These are phyloP conservation scores for Inga oerstediana DNA, from an alignment of 306 rosid species.

Conservation along the genomic window DNA sequence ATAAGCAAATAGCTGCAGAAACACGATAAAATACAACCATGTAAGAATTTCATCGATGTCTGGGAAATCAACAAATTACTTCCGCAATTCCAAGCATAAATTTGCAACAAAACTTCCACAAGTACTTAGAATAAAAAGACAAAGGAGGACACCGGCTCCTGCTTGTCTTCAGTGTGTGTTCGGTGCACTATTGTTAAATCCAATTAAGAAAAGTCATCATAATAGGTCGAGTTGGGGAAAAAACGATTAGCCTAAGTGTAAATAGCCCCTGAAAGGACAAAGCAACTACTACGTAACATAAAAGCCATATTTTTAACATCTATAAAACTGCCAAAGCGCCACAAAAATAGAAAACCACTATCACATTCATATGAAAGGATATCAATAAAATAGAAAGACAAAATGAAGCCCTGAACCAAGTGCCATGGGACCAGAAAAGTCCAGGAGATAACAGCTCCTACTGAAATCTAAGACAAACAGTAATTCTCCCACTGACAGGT, in stretches of 20 bases:
- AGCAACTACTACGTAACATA: background rate
- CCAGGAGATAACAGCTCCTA: background rate
- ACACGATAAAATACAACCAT: constrained; percentile 19
- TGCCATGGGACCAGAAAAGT: background rate
- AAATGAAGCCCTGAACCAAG: constrained; percentile 1
- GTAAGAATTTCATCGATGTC: constrained; percentile 11
- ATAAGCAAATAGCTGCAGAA: constrained; percentile 87
- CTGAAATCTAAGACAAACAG: background rate
- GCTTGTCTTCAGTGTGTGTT: constrained; percentile 1
- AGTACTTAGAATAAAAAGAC: background rate
- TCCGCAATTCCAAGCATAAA: constrained; percentile 13
- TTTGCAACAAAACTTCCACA: background rate
- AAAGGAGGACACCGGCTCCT: background rate
- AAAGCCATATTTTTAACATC: background rate
- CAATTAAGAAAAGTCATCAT: background rate
- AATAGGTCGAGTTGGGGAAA: background rate
- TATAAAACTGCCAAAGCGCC: constrained; percentile 2
- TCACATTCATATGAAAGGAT: background rate
- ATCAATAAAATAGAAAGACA: constrained; percentile 13
- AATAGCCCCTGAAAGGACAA: background rate
- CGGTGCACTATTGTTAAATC: background rate
- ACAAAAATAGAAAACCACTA: background rate
- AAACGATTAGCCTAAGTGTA: background rate
- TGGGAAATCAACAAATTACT: background rate
- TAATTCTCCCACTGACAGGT: background rate